Evolutionary conservation across 2,329 filamentous ascomycete species (phyloP).

Genomic region (Neofusicoccum cordaticola): DNA sequence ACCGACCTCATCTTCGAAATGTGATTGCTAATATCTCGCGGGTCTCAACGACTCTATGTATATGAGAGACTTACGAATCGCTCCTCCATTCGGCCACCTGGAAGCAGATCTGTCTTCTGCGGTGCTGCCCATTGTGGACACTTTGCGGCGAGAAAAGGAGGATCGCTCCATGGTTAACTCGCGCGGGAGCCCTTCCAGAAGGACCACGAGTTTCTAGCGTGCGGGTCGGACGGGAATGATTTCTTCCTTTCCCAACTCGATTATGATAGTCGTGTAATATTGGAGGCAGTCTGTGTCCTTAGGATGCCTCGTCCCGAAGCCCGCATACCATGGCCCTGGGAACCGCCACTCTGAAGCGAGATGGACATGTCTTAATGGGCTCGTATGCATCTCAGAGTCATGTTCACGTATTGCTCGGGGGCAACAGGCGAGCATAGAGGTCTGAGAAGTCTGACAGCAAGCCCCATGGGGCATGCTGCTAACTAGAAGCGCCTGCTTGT

Average conservation of each 20-base stretch:
- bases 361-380: constrained; percentile 2
- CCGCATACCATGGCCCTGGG: constrained; percentile 12
- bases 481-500: not conserved
- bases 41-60: not conserved
- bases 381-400: not conserved
- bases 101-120: not conserved
- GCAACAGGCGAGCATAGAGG: not conserved
- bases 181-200: constrained; percentile 5
- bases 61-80: constrained; percentile 4
- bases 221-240: constrained; percentile 2
- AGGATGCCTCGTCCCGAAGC: constrained; percentile 8
- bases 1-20: constrained; percentile 2
- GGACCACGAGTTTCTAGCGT: constrained; percentile 3
- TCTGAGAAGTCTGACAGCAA: not conserved
- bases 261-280: constrained; percentile 13
- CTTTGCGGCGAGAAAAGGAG: constrained; percentile 6
- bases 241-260: constrained; percentile 10
- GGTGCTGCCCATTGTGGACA: not conserved
- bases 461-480: not conserved
- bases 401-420: not conserved
- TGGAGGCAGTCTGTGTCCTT: constrained; percentile 5
- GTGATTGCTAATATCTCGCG: not conserved
- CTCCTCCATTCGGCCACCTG: not conserved
- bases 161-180: constrained; percentile 1
- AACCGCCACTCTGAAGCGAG: constrained; percentile 4